A percentile compares a stretch with the other conserved stretches of the same genome.
Conservation (phyloP, 2,329 filamentous ascomycete genomes). For the Scorias spongiosa region DNA sequence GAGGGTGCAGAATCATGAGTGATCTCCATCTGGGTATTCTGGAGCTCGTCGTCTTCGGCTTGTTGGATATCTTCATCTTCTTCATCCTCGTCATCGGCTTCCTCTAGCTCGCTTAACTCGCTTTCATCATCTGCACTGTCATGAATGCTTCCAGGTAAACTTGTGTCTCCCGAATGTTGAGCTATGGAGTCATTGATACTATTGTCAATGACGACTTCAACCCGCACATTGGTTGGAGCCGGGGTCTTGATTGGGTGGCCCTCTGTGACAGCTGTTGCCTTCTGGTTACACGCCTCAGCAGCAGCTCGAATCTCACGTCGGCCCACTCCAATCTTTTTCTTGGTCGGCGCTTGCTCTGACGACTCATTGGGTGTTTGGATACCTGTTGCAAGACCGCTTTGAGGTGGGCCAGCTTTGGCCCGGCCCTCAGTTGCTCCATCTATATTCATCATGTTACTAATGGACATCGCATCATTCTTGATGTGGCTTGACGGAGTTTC, state of each 20-base stretch:
- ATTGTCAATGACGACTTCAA: constrained; percentile 16
- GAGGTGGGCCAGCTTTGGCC: background rate
- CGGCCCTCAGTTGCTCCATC: constrained; percentile 13
- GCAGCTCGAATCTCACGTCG: constrained; percentile 43
- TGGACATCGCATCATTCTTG: constrained; percentile 18
- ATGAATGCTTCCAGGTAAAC: constrained; percentile 40
- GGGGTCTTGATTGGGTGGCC: constrained; percentile 1
- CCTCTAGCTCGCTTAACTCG: constrained; percentile 38
- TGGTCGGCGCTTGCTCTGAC: constrained; percentile 9
- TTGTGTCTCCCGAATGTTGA: constrained; percentile 25
- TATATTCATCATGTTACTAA: constrained; percentile 20
- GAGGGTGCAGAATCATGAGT: no score
- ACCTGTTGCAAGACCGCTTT: background rate
- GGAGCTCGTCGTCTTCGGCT: background rate
- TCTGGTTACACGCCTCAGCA: constrained; percentile 40
- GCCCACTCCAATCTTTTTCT: constrained; percentile 42
- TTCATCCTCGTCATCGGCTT: constrained; percentile 11
- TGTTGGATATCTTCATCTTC: background rate
- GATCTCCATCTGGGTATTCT: no score
- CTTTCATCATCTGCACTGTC: constrained; percentile 40
- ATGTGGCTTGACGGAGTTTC: constrained; percentile 8
- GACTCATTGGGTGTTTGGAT: constrained; percentile 5
- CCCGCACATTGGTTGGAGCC: constrained; percentile 1
- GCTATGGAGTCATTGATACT: constrained; percentile 14
- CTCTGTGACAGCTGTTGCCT: constrained; percentile 7